Conservation (phyloP, 176 grass and related monocot genomes). For the Aegilops bicornis region DNA sequence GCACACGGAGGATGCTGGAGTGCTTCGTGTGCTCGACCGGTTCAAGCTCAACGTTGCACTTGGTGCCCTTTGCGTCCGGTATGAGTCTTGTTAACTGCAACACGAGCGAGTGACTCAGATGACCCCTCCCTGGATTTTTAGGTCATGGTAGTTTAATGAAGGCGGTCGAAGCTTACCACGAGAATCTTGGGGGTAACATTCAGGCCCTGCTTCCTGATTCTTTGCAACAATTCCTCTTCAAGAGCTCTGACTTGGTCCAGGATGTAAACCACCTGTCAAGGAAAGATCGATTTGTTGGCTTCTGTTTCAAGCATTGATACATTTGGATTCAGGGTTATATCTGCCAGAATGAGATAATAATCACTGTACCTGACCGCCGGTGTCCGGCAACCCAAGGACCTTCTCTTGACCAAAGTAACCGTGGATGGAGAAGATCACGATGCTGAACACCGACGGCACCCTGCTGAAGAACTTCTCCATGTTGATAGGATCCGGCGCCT, state of each 20-base stretch:
- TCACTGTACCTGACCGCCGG: conserved; percentile 73
- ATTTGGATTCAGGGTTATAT: neutral
- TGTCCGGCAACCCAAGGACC: conserved; percentile 97
- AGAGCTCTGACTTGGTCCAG: conserved; percentile 92
- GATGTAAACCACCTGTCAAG: conserved; percentile 84
- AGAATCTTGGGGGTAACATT: conserved; percentile 76
- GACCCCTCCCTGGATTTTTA: neutral
- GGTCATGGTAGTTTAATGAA: neutral
- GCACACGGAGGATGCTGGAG: conserved; percentile 76
- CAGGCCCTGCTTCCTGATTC: conserved; percentile 85
- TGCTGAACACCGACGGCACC: conserved; percentile 69
- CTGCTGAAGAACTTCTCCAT: conserved; percentile 92
- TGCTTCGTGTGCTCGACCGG: conserved; percentile 67
- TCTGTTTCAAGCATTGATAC: neutral
- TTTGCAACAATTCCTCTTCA: conserved; percentile 81
- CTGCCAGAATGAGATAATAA: neutral
- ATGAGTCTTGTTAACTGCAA: conserved; percentile 88
- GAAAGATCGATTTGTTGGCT: neutral
- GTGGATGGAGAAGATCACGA: conserved; percentile 87
- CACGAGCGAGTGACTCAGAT: neutral
- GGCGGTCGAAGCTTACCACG: conserved; percentile 60
- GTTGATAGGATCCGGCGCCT: conserved; percentile 84
- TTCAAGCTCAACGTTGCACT: conserved; percentile 93
- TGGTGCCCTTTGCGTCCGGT: conserved; percentile 89
- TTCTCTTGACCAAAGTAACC: conserved; percentile 97